Evolutionary conservation across 2,329 filamentous ascomycete species (phyloP), one percentile per base, ranked within the genome.

Genomic region (Neurospora crassa): DNA sequence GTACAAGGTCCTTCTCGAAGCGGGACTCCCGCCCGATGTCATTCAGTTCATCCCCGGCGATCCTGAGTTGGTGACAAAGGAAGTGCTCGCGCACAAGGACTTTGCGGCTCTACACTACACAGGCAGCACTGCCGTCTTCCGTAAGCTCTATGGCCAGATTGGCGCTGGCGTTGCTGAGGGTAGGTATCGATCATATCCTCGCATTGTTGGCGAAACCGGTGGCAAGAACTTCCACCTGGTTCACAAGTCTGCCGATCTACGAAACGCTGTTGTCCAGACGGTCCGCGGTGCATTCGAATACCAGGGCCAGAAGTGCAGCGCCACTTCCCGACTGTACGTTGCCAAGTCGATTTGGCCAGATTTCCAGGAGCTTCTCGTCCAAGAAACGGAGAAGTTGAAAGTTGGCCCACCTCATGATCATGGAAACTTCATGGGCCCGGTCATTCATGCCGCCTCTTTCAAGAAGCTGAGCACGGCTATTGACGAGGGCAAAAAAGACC

Each of bases 101-200:
- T 96, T 98, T 77, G 91, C 94, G 10, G 91, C 92, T n/a, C 88
- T 98, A 29, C 94, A 97, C 84, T 98, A 94, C 85, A 98, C 94
- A 0, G 95, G 95, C 73, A 96, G 92, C 83, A 97, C 95, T 0
- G 89, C 90, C 68, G 92, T 98, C 40, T 97, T 98, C 89, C 91
- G 93, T 73, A 89, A 90, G 78, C 85, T 98, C 14, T 97, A 96
- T 80, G 93, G 93, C 20, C 88, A 93, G 80, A 97, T 97, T 77
- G 92, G 93, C 12, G 85, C 87, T 74, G 92, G 92, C 53, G 90
- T 96, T 24, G 92, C 92, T 5, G 89, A 94, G 78, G 93, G 92
- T 74, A 91, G 89, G 72, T 98, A 97, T 83, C 85, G 86, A 74
- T 90, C 91, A 76, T 98, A 97, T 76, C 84, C 84, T 0, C 79